These are phyloP conservation scores for Neckera pumila DNA, from an alignment of 225 moss, liverwort and hornwort species.

Conservation along the genomic window DNA sequence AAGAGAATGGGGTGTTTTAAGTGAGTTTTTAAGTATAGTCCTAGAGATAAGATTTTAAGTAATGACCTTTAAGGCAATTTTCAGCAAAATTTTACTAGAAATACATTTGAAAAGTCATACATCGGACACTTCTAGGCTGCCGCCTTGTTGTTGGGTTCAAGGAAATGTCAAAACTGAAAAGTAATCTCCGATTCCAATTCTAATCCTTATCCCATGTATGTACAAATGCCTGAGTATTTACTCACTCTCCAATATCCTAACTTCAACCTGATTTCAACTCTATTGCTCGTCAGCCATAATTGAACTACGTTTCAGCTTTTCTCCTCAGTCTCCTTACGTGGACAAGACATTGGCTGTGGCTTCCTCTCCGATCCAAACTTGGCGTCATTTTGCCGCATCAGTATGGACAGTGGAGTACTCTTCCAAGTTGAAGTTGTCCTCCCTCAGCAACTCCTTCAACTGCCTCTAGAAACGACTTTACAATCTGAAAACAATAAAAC, in stretches of 20 bases:
- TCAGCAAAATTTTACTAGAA: too few species aligned
- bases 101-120: background rate
- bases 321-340: background rate
- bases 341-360: background rate
- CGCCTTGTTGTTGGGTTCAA: too few species aligned
- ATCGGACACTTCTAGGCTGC: background rate
- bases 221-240: background rate
- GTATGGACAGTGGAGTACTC: too few species aligned
- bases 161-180: background rate
- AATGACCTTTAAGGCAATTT: too few species aligned
- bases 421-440: conserved; percentile 26
- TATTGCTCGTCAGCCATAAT: background rate
- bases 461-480: conserved; percentile 21
- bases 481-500: background rate
- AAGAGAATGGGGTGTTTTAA: too few species aligned
- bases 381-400: conserved; percentile 34
- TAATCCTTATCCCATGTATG: background rate
- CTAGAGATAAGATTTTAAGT: too few species aligned
- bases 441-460: conserved; percentile 12
- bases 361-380: conserved; percentile 4
- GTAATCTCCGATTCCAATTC: background rate
- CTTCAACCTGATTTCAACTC: background rate
- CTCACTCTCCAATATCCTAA: background rate
- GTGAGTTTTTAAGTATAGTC: too few species aligned
- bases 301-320: background rate